Conservation (phyloP, 73 alveolate species). For the Paramecium primaurelia region DNA sequence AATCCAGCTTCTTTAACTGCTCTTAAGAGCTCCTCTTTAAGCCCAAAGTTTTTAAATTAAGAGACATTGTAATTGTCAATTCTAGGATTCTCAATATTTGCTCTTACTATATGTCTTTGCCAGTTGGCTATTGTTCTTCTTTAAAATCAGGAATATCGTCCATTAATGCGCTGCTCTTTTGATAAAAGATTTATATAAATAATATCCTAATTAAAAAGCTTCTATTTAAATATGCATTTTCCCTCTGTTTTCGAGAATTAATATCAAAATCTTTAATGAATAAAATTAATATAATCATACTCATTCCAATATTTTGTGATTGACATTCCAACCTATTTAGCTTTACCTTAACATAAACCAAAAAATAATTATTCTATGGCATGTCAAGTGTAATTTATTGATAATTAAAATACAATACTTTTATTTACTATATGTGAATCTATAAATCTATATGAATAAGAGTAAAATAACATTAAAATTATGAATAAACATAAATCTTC, state of each 20-base stretch:
- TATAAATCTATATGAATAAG: neutral
- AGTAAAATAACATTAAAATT: too few relatives aligned
- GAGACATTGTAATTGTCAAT: constrained; percentile 31
- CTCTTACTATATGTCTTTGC: neutral
- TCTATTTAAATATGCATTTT: neutral
- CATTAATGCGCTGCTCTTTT: neutral
- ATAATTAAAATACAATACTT: neutral
- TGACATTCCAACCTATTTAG: neutral
- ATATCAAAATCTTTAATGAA: neutral
- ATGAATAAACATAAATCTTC: neutral
- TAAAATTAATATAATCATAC: neutral
- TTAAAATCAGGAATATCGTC: constrained; percentile 50
- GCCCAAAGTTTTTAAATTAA: constrained; percentile 51
- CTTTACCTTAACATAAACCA: neutral
- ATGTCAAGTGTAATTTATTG: neutral
- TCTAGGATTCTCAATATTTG: constrained; percentile 49
- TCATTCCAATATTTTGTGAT: neutral
- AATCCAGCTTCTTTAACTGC: constrained; percentile 64
- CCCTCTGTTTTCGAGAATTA: neutral
- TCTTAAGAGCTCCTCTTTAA: constrained; percentile 58
- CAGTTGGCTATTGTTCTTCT: neutral
- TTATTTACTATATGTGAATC: neutral
- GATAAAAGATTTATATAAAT: neutral
- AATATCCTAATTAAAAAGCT: neutral
- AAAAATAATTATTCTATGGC: neutral